Evolutionary conservation across 176 grass and related monocot species (phyloP).

Genomic region (Bothriochloa decipiens): DNA sequence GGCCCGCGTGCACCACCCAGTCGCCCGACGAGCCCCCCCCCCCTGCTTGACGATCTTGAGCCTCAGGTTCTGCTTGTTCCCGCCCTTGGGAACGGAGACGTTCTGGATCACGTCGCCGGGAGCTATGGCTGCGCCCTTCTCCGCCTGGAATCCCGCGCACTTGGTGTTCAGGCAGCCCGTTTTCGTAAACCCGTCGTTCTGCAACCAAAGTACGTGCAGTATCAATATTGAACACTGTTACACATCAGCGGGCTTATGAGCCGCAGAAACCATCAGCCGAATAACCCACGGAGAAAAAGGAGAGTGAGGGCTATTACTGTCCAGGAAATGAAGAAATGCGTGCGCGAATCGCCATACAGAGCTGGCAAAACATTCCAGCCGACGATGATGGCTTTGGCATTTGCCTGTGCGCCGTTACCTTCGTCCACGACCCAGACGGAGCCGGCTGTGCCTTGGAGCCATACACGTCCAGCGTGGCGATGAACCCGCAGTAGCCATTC

Average conservation of each 20-base stretch:
- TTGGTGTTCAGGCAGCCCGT: slow-evolving; percentile 11
- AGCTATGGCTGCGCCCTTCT: background rate
- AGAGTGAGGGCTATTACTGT: background rate
- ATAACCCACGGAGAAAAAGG: too few relatives aligned
- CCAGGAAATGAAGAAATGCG: background rate
- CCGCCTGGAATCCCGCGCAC: slow-evolving; percentile 13
- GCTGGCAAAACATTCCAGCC: slow-evolving; percentile 29
- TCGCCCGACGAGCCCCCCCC: background rate
- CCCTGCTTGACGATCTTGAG: slow-evolving; percentile 16
- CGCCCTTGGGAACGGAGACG: background rate
- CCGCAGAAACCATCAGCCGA: too few relatives aligned
- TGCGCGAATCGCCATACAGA: slow-evolving; percentile 1
- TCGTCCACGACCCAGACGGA: background rate
- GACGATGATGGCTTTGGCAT: background rate
- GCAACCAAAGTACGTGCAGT: background rate
- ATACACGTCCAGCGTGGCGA: background rate
- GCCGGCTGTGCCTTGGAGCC: background rate
- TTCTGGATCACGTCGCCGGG: background rate
- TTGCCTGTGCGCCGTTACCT: background rate
- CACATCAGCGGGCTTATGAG: too few relatives aligned
- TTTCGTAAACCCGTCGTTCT: background rate
- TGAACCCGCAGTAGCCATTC: background rate
- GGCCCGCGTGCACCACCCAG: slow-evolving; percentile 14
- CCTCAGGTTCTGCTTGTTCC: background rate
- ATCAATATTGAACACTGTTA: too few relatives aligned